Base-by-base conservation (phyloP, 2,329 filamentous ascomycete genomes). In the Hyphodiscus sp. region DNA sequence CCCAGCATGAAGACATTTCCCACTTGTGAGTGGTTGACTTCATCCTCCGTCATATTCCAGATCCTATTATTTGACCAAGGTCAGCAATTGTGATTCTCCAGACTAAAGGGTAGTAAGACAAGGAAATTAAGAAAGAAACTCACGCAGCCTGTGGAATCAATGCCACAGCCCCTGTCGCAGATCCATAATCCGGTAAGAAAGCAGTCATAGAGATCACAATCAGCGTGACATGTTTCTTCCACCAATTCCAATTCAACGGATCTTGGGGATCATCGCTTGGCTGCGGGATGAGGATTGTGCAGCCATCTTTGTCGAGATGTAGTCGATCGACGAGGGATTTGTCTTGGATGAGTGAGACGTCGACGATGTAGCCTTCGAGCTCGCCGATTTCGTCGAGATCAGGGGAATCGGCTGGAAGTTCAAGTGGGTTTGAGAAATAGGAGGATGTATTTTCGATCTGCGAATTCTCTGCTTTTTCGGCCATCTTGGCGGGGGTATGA, bases 1-100 rank as follows among this genome's bases (percentile, higher is more conserved):
- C 55, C 54, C 2, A 51, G 33, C 54, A 56, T 56, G 29, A 56
- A 69, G 3, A 73, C 67, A 52, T 73, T 73, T 7, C 71, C 61
- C 43, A 70, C 71, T 15, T 69, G 67, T 8, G 70, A 64, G 49
- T 71, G 67, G 51, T 74, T 72, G 50, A 73, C 69, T 18, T 66
- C 65, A 18, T 70, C 62, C 20, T 70, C 70, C 9, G 65, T 59
- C 52, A 72, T 64, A 10, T 66, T 62, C 73, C 73, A 75, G 61
- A 73, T 65, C 51, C 63, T 61, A 20, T 20, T 16, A 20, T 6
- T 13, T 20, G 18, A 20, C 29, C 20, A 15, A 38, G 13, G 16
- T 38, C 16, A 38, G 33, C 33, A 13, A 13, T 26, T 26, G 23
- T 4, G 8, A 26, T 8, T 4, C 23, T 26, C 23, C 8, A 26